Conservation (phyloP, 2,329 filamentous ascomycete genomes). For the Penicillium janthinellum region DNA sequence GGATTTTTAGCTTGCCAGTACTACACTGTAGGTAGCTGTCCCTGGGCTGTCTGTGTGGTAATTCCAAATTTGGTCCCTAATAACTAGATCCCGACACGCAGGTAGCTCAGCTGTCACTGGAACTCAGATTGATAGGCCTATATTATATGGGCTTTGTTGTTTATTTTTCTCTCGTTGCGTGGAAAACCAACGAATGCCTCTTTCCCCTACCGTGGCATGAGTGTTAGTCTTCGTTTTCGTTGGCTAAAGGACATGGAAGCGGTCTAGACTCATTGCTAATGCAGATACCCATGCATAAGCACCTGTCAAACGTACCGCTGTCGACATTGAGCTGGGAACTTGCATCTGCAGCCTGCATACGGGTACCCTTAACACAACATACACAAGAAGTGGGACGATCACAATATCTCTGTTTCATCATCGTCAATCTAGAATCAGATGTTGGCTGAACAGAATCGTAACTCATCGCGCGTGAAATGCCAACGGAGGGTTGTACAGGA, state of each 20-base stretch:
- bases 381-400: neutral
- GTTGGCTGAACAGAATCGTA: neutral
- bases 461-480: neutral
- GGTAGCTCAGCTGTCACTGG: slow-evolving; percentile 17
- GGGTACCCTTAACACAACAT: slow-evolving; percentile 5
- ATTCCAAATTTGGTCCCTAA: neutral
- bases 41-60: neutral
- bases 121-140: slow-evolving; percentile 7
- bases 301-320: slow-evolving; percentile 14
- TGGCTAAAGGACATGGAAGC: neutral
- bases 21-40: neutral
- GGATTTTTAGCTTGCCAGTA: neutral
- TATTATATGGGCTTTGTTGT: neutral
- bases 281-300: slow-evolving; percentile 13
- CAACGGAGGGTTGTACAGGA: neutral
- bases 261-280: slow-evolving; percentile 18
- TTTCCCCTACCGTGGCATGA: neutral
- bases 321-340: slow-evolving; percentile 1
- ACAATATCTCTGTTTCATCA: neutral
- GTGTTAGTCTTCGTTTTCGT: neutral
- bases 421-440: neutral
- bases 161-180: neutral
- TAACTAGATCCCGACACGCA: slow-evolving; percentile 2
- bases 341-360: slow-evolving; percentile 18
- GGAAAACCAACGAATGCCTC: neutral